Evolutionary conservation across 2,329 filamentous ascomycete genomes (phyloP).

Genomic region (Acrodontium crateriforme): DNA sequence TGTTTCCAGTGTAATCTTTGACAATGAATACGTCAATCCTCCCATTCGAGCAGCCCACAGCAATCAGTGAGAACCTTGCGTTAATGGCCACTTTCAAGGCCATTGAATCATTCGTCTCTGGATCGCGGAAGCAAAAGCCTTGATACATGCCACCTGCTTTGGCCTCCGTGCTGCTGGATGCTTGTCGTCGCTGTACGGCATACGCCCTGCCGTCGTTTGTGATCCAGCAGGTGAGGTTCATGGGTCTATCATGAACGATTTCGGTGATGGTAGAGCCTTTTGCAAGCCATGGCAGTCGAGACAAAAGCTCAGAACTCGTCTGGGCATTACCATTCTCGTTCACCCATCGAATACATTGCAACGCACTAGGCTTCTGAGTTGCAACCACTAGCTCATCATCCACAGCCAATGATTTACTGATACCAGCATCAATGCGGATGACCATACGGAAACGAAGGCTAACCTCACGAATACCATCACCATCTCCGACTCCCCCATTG

Average conservation of each 20-base stretch:
- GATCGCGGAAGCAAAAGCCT: conserved; percentile 79
- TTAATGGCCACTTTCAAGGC: conserved; percentile 75
- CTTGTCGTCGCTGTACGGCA: conserved; percentile 61
- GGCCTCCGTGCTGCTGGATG: conserved; percentile 19
- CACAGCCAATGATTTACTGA: conserved; percentile 71
- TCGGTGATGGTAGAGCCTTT: conserved; percentile 64
- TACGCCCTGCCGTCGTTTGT: conserved; percentile 78
- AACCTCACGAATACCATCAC: conserved; percentile 67
- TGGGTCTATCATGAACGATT: conserved; percentile 88
- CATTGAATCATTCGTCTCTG: conserved; percentile 43
- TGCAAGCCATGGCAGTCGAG: conserved; percentile 71
- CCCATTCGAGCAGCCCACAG: conserved; percentile 68
- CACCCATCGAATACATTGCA: conserved; percentile 93
- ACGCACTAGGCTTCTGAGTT: conserved; percentile 79
- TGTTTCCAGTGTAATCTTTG: conserved; percentile 84
- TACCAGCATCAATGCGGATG: conserved; percentile 93
- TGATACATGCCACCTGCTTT: conserved; percentile 59
- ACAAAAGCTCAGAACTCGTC: conserved; percentile 80
- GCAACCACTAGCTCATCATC: conserved; percentile 89
- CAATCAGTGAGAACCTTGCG: conserved; percentile 84
- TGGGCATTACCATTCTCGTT: conserved; percentile 70
- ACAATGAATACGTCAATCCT: conserved; percentile 81
- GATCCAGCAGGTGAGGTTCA: conserved; percentile 91
- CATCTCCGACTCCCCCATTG: conserved; percentile 61
- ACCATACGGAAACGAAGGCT: conserved; percentile 92